Evolutionary conservation across 306 rosid species (phyloP), one percentile per base, ranked within the genome.

Genomic region (Alnus rubra): DNA sequence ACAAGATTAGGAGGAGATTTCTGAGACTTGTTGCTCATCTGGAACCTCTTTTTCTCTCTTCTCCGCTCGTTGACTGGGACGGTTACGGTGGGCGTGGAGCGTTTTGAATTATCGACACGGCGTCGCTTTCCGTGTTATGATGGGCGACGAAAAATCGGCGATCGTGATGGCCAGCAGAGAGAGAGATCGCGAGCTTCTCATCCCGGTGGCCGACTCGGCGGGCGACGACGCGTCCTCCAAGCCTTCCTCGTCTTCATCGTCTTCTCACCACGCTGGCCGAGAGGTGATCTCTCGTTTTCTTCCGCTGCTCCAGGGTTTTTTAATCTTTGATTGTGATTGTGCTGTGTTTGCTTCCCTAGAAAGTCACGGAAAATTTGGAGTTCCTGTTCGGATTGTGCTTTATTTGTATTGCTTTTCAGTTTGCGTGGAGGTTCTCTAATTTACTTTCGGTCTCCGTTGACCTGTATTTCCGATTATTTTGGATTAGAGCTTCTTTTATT

Each of bases 111-210:
- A 37, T 62, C 0, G 45, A 77, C 82, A 78, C 88, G 90, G 35
- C 83, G 90, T 78, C 85, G 85, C 30, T 52, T 77, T n/a, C 19
- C 15, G 37, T 23, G 60, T 58, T 50, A 68, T 60, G 81, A 90
- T 92, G 98, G 97, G 87, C 79, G 97, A 92, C 69, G 94, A 84
- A 4, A 87, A 92, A 77, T 76, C 92, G 53, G 78, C 84, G 71
- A 88, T 89, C 55, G 79, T 72, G 58, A 84, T 86, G 86, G 85
- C 84, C 37, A 81, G 74, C 79, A 91, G 97, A 87, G 98, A 91
- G 64, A 80, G 89, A 83, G 98, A 93, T 87, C 94, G 91, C 18
- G 97, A 93, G 86, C 98, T 91, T 80, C 94, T 93, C 49, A 87
- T 93, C 80, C 94, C 97, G 55, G 93, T 91, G 47, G 89, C 90